Evolutionary conservation across 2,329 filamentous ascomycete species (phyloP), one percentile per base, ranked within the genome.

Genomic region (Massarina eburnea): DNA sequence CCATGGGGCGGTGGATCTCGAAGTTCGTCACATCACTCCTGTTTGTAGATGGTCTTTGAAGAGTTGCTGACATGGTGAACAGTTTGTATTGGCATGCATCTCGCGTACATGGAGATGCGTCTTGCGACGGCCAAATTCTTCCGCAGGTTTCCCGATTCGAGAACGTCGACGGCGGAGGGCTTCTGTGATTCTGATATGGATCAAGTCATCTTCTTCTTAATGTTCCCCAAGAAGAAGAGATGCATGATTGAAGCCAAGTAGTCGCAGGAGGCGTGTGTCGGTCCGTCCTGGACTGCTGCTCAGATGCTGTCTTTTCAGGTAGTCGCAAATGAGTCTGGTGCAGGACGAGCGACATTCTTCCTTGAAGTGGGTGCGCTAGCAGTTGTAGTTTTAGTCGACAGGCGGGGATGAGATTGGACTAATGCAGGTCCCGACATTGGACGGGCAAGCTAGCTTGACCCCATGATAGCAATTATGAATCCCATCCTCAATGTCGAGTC

Each of bases 61-160:
- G 32, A 24, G n/a, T 14, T n/a, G 35, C 19, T 24, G 15, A 38
- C 21, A 32, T 26, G 24, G 9, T 9, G 19, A 17, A 20, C 30
- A 55, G 49, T 45, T 2, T 59, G 57, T 41, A 18, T 58, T 9
- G 57, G 57, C 14, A n/a, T 54, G 6, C 52, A 59, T 35, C 40
- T 59, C 4, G 57, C 57, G 1, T n/a, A 45, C 14, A 56, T 54
- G 39, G 54, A 58, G 36, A 41, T 59, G 6, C 46, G 54, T 8
- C 10, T 39, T 14, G 52, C 46, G 2, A 42, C 49, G 14, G 47
- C 50, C 2, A 35, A 22, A 18, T 59, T 57, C 44, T 59, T 59
- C 33, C 42, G 46, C 5, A 21, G 43, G 8, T 55, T 49, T 37
- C 51, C 50, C 4, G 41, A 50, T 24, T 52, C 54, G 4, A 51